Conservation (phyloP, 306 rosid species). For the Ormosia emarginata region DNA sequence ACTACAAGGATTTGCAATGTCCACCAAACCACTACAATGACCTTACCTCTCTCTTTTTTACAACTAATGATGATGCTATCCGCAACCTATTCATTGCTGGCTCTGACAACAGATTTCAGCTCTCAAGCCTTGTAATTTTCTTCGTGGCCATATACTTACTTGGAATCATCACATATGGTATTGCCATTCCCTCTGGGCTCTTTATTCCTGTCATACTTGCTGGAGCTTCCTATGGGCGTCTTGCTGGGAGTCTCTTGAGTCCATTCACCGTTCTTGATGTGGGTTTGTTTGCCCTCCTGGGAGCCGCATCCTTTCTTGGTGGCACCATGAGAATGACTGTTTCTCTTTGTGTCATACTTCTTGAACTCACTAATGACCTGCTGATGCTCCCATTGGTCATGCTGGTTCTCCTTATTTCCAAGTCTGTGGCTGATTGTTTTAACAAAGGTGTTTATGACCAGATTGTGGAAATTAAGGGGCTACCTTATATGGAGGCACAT, state of each 20-base stretch:
- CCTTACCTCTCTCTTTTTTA: conserved; percentile 78
- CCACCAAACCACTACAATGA: conserved; percentile 71
- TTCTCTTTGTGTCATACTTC: conserved; percentile 74
- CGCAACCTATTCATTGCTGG: conserved; percentile 62
- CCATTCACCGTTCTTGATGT: conserved; percentile 47
- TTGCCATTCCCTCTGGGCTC: conserved; percentile 84
- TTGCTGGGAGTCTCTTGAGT: conserved; percentile 54
- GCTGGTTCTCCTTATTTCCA: conserved; percentile 73
- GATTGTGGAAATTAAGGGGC: conserved; percentile 62
- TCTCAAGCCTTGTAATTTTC: conserved; percentile 63
- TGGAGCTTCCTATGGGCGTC: conserved; percentile 81
- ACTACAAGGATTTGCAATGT: conserved; percentile 67
- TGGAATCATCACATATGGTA: conserved; percentile 79
- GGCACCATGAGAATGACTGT: conserved; percentile 97
- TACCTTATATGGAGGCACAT: conserved; percentile 74
- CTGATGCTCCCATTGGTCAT: conserved; percentile 70
- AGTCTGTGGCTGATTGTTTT: conserved; percentile 68
- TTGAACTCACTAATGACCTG: conserved; percentile 78
- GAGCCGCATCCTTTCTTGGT: conserved; percentile 84
- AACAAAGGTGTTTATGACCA: conserved; percentile 83
- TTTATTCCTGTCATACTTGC: conserved; percentile 87
- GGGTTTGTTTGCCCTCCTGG: conserved; percentile 68
- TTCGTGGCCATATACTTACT: conserved; percentile 53
- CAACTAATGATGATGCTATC: conserved; percentile 77
- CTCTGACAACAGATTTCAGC: conserved; percentile 46